phyloP scores from a whole-genome alignment of 2,329 filamentous ascomycete genomes.

The Lasiodiplodia sp. region DNA sequence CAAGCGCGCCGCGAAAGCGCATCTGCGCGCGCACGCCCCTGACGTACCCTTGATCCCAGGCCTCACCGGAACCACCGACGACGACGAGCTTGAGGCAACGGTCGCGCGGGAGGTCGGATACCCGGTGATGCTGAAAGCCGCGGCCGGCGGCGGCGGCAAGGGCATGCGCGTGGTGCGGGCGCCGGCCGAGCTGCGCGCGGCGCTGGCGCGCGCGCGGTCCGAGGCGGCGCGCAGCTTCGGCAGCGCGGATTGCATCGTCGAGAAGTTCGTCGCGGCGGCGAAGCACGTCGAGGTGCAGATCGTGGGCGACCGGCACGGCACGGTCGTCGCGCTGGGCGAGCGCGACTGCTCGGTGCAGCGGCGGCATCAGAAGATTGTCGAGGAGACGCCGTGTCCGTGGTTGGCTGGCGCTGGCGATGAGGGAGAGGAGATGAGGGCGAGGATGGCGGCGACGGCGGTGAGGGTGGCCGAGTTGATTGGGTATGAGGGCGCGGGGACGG shows the following conservation, averaged over 20 bases:
- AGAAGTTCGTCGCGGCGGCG: conserved; percentile 80
- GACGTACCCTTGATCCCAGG: conserved; percentile 64
- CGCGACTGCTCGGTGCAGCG: conserved; percentile 88
- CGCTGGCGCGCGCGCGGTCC: conserved; percentile 73
- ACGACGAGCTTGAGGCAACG: conserved; percentile 53
- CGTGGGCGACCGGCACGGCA: conserved; percentile 81
- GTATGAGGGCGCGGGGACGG: conserved; percentile 85
- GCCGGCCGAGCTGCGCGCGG: conserved; percentile 72
- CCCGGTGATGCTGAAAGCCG: conserved; percentile 70
- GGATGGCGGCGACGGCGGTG: conserved; percentile 72
- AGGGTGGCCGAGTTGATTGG: conserved; percentile 63
- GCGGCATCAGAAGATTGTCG: conserved; percentile 88
- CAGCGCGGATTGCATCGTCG: conserved; percentile 83
- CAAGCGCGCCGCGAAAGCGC: conserved; percentile 64
- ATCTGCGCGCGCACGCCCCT: conserved; percentile 56
- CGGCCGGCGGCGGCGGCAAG: conserved; percentile 72
- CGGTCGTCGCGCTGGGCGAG: conserved; percentile 82
- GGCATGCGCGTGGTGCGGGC: conserved; percentile 78
- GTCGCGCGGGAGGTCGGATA: conserved; percentile 56
- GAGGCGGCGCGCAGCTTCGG: conserved; percentile 83
- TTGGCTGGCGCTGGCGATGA: no score
- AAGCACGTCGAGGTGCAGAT: conserved; percentile 91
- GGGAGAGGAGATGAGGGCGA: no score
- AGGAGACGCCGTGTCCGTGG: conserved; percentile 83
- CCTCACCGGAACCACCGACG: conserved; percentile 57